Evolutionary conservation across 768 basidiomycete genomes (phyloP).

Genomic region (Vishniacozyma victoriae): DNA sequence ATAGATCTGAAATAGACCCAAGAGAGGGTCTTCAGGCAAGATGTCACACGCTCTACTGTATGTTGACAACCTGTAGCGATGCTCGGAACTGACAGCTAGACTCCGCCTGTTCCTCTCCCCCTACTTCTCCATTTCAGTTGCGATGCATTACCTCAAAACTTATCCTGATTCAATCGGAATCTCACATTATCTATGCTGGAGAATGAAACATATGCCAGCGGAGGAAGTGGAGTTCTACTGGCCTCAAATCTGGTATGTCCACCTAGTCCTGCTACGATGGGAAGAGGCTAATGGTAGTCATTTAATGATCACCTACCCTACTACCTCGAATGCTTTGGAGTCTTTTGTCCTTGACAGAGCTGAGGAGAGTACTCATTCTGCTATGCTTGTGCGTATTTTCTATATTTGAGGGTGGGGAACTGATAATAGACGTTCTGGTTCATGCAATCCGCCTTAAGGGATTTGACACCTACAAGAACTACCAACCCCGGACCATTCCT

Average conservation of each 20-base stretch:
- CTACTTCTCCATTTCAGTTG: conserved; percentile 91
- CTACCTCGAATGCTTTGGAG: conserved; percentile 85
- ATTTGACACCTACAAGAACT: conserved; percentile 57
- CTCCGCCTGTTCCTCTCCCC: conserved; percentile 87
- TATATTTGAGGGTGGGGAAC: neutral
- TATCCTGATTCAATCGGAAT: conserved; percentile 51
- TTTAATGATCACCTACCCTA: conserved; percentile 85
- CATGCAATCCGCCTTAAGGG: conserved; percentile 90
- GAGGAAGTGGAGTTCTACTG: conserved; percentile 53
- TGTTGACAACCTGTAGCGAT: conserved; percentile 2
- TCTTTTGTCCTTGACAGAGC: conserved; percentile 84
- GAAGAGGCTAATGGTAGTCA: conserved; percentile 57
- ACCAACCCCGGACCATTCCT: conserved; percentile 71
- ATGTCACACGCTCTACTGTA: conserved; percentile 48
- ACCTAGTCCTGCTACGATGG: neutral
- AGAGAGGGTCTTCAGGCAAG: no score
- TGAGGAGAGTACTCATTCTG: conserved; percentile 87
- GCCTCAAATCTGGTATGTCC: conserved; percentile 50
- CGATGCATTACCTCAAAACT: conserved; percentile 66
- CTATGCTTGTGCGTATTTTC: conserved; percentile 69
- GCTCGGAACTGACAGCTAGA: conserved; percentile 47
- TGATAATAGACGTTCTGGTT: conserved; percentile 84
- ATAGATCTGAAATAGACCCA: no score
- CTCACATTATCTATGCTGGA: conserved; percentile 50
- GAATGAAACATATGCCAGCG: conserved; percentile 49